Conservation (phyloP, 1,284 basidiomycete species). For the Puccinia coronata region DNA sequence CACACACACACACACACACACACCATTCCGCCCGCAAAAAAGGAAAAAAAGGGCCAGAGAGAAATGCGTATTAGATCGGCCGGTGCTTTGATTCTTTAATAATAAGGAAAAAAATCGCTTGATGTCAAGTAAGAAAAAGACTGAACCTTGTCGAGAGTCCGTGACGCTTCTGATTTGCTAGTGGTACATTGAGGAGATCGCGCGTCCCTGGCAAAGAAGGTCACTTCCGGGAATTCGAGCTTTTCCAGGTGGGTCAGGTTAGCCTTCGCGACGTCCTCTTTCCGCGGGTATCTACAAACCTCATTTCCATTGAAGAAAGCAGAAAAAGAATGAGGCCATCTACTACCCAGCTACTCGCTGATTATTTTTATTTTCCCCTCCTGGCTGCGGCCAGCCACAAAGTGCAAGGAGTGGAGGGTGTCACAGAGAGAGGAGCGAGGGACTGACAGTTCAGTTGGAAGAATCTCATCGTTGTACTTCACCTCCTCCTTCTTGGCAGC, state of each 20-base stretch:
- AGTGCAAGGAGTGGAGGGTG: too few species aligned
- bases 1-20: too few species aligned
- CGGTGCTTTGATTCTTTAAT: too few species aligned
- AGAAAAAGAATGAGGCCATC: too few species aligned
- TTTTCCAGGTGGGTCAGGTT: slow-evolving; percentile 68
- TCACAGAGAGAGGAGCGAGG: background rate
- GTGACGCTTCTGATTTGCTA: slow-evolving; percentile 60
- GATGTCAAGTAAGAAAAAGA: slow-evolving; percentile 64
- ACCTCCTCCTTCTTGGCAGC: slow-evolving; percentile 52
- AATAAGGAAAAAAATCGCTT: too few species aligned
- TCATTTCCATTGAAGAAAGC: background rate
- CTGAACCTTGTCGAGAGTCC: slow-evolving; percentile 72
- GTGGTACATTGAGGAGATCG: background rate
- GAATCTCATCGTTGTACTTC: slow-evolving; percentile 55
- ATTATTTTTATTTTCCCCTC: background rate
- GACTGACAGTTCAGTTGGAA: slow-evolving; percentile 57
- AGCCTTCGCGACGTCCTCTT: slow-evolving; percentile 76
- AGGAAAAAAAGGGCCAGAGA: slow-evolving; percentile 51
- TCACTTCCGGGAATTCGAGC: slow-evolving; percentile 58
- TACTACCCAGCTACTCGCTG: too few species aligned
- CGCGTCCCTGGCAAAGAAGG: background rate
- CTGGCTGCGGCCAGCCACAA: too few species aligned
- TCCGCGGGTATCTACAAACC: slow-evolving; percentile 71
- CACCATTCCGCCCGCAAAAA: slow-evolving; percentile 9
- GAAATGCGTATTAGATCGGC: background rate